Evolutionary conservation across 768 basidiomycete genomes (phyloP).

Genomic region (Lactarius evosmus): DNA sequence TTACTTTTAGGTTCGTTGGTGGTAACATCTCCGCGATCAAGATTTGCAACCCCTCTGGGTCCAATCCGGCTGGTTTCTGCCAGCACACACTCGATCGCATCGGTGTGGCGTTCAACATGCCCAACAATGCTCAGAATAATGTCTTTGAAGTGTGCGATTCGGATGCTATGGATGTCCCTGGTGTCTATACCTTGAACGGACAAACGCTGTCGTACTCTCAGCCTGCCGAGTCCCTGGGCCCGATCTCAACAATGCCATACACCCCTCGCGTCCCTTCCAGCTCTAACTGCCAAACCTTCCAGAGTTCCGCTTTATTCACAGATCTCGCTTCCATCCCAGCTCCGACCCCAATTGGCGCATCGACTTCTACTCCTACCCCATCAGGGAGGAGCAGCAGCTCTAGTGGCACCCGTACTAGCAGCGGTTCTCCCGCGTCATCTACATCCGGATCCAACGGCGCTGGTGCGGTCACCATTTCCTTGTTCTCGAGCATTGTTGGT

Average conservation of each 20-base stretch:
- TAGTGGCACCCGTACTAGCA: background rate
- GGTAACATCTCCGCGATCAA: slow-evolving; percentile 64
- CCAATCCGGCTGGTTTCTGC: slow-evolving; percentile 55
- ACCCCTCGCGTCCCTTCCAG: slow-evolving; percentile 39
- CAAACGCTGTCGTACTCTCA: slow-evolving; percentile 44
- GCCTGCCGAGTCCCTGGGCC: slow-evolving; percentile 46
- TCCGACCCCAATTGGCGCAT: background rate
- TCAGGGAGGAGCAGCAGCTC: background rate
- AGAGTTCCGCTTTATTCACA: slow-evolving; percentile 39
- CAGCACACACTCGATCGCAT: slow-evolving; percentile 74
- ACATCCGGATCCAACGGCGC: slow-evolving; percentile 20
- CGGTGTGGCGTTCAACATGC: slow-evolving; percentile 71
- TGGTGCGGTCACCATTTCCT: slow-evolving; percentile 9
- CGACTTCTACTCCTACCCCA: background rate
- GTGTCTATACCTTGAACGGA: slow-evolving; percentile 45
- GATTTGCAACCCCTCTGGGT: slow-evolving; percentile 56
- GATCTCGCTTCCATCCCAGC: slow-evolving; percentile 7
- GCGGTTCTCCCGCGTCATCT: background rate
- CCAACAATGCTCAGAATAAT: slow-evolving; percentile 55
- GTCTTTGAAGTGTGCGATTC: slow-evolving; percentile 64
- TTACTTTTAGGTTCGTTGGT: slow-evolving; percentile 64
- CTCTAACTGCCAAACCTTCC: slow-evolving; percentile 43
- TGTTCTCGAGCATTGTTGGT: slow-evolving; percentile 21
- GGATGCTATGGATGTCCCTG: slow-evolving; percentile 61
- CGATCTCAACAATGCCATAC: slow-evolving; percentile 47